Evolutionary conservation across 345 rosid species (phyloP), one percentile per base, ranked within the genome.

Genomic region (Hirschfeldia incana): DNA sequence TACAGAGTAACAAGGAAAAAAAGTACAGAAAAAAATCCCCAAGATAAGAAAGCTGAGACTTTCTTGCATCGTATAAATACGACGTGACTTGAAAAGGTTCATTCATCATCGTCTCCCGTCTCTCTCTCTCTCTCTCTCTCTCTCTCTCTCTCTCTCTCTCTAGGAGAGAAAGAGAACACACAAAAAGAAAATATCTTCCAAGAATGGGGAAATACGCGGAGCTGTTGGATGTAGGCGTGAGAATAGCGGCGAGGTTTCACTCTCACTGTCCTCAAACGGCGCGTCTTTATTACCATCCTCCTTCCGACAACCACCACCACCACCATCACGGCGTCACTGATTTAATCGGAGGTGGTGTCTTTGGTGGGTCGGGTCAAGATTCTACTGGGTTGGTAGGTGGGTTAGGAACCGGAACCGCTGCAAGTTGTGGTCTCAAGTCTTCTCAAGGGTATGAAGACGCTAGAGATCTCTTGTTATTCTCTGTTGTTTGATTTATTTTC

Each of bases 321-420:
- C 59, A 53, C 60, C 26, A 53, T 53, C 60, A 53, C 60, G 60
- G 60, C 60, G 60, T 53, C 60, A 53, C 60, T 8, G 60, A 53
- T 17, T 53, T 53, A 16, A 15, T 53, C 60, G 60, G 60, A 53
- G 60, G 60, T 53, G 27, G 10, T 0, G 60, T 53, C 8, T 53
- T 53, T 7, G 5, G 60, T 53, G 60, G 60, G 27, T 16, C 60
- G 27, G 60, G 60, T 53, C 60, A 53, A 53, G 60, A 53, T 16
- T 53, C 60, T 4, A 53, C 60, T 4, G 27, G 60, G 26, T 53
- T 53, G 60, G 60, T 53, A 0, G 58, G 59, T 53, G 59, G 59
- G 59, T 53, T 53, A 53, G 60, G 27, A 15, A 6, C 60, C 60
- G 60, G 60, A 53, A 16, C 60, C 16, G 27, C 60, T 53, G 60